Conservation (phyloP, 2,329 filamentous ascomycete genomes). For the Coniochaeta sp. region DNA sequence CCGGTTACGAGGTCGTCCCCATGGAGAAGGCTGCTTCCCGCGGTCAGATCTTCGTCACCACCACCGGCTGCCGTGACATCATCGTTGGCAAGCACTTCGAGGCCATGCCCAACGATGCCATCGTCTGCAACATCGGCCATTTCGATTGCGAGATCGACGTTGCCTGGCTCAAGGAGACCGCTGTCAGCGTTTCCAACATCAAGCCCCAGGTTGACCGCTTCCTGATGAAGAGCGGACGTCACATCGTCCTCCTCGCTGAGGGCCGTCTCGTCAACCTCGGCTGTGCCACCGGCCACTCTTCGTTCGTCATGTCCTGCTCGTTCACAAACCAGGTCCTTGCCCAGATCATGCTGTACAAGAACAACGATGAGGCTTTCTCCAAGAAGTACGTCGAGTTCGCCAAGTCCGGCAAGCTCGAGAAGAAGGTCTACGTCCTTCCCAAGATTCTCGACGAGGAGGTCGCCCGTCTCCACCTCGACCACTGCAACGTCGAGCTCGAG, state of each 20-base stretch:
- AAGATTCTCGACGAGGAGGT: constrained; percentile 99
- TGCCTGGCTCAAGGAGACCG: constrained; percentile 98
- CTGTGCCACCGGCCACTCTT: constrained; percentile 98
- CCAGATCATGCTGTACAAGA: constrained; percentile 98
- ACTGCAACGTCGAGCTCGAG: constrained; percentile 92
- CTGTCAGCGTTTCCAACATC: constrained; percentile 91
- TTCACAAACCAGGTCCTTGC: constrained; percentile 99
- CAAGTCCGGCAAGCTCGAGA: constrained; percentile 80
- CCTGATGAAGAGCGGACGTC: constrained; percentile 84
- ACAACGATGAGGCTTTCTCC: constrained; percentile 75
- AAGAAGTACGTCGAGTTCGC: constrained; percentile 96
- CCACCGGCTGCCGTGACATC: constrained; percentile 98
- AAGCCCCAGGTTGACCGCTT: constrained; percentile 99
- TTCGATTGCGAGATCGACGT: constrained; percentile 99
- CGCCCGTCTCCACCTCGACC: constrained; percentile 82
- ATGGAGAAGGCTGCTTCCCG: constrained; percentile 87
- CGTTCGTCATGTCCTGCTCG: constrained; percentile 99
- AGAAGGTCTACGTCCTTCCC: constrained; percentile 93
- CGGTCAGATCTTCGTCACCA: constrained; percentile 98
- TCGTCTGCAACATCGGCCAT: constrained; percentile 99
- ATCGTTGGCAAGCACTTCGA: constrained; percentile 88
- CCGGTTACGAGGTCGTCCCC: constrained; percentile 91
- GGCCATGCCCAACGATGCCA: constrained; percentile 93
- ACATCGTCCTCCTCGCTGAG: constrained; percentile 98
- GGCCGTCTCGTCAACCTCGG: constrained; percentile 98